Base-by-base conservation (phyloP, 2,329 filamentous ascomycete species). In the Orbilia blumenaviensis region DNA sequence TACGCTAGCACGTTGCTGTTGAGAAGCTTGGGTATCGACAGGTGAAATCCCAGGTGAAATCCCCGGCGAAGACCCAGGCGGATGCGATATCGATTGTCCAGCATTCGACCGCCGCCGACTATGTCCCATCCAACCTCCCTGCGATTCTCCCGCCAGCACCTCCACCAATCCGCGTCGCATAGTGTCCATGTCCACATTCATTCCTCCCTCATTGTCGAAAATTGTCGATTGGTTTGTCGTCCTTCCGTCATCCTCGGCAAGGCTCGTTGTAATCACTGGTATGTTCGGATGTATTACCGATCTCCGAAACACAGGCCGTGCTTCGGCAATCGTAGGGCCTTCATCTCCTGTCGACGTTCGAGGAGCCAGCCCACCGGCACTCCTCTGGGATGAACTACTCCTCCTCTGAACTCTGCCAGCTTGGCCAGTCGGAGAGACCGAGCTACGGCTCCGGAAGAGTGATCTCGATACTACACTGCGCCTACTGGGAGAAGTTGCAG, bases 111-210 rank as follows among this genome's bases (percentile, higher is more conserved):
- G 67, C 56, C 62, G 50, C 27, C 61, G 42, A 36, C 18, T 21
- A 41, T 69, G 52, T n/a, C 71, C 52, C 38, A 77, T 36, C 73
- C 73, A 77, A 23, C 73, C 52, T 23, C 60, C 73, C 48, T 66
- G 60, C 16, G 66, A 42, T 41, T 77, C 66, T 14, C 67, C 67
- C 12, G 50, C 46, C 36, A 77, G 25, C 4, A 77, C 73, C 21
- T 77, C 73, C 16, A 50, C 66, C 61, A 77, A 46, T 10, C 73
- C 73, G 12, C 73, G 66, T 56, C 73, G 66, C 73, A 77, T 77
- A 8, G 73, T 72, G 54, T 77, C 73, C 73, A 77, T 71, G 60
- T 77, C 73, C 3, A 77, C 73, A 36, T 77, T 77, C 73, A 77
- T 77, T 2, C 73, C 73, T 5, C 73, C 73, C 44, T 77, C 73